Percentiles rank a stretch among this genome's conserved stretches.
Conservation (phyloP, 2,329 filamentous ascomycete genomes). For the Aureobasidium sp. region DNA sequence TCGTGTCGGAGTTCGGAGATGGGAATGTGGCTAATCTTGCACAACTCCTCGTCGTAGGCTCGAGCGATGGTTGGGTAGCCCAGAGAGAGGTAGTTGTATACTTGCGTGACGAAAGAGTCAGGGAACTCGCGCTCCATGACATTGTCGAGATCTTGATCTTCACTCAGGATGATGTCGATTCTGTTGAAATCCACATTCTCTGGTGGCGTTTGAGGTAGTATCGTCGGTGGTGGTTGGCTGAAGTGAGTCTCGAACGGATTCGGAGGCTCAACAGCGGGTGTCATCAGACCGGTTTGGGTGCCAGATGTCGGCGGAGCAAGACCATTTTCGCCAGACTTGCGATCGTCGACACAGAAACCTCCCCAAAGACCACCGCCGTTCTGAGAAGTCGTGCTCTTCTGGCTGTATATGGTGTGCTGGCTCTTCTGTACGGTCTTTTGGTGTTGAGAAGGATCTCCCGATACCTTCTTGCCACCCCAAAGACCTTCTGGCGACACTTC, state of each 20-base stretch:
- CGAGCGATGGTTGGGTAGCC: constrained; percentile 82
- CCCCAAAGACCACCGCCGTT: constrained; percentile 58
- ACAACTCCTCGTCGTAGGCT: constrained; percentile 74
- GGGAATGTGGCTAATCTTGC: constrained; percentile 65
- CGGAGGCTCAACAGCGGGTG: constrained; percentile 31
- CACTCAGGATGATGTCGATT: constrained; percentile 34
- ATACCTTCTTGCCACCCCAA: constrained; percentile 12
- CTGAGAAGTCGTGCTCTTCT: constrained; percentile 15
- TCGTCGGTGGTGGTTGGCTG: constrained; percentile 26
- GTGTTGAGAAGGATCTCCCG: background rate
- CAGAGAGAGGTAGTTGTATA: constrained; percentile 92
- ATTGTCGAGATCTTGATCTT: constrained; percentile 33
- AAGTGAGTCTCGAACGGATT: constrained; percentile 33
- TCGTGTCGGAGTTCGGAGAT: constrained; percentile 61
- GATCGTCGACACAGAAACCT: constrained; percentile 51
- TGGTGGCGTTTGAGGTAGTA: constrained; percentile 26
- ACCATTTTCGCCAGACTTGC: constrained; percentile 27
- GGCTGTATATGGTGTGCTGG: constrained; percentile 14
- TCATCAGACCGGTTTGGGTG: constrained; percentile 36
- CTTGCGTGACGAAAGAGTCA: constrained; percentile 82
- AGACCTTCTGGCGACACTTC: constrained; percentile 15
- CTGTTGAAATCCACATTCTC: constrained; percentile 12
- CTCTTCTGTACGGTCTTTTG: background rate
- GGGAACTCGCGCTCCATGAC: constrained; percentile 58
- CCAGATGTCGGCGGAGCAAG: constrained; percentile 32